A percentile compares a stretch with the other conserved stretches of the same genome.
Evolutionary conservation across 2,329 filamentous ascomycete species (phyloP).

Genomic region (Colletotrichum neosansevieriae): DNA sequence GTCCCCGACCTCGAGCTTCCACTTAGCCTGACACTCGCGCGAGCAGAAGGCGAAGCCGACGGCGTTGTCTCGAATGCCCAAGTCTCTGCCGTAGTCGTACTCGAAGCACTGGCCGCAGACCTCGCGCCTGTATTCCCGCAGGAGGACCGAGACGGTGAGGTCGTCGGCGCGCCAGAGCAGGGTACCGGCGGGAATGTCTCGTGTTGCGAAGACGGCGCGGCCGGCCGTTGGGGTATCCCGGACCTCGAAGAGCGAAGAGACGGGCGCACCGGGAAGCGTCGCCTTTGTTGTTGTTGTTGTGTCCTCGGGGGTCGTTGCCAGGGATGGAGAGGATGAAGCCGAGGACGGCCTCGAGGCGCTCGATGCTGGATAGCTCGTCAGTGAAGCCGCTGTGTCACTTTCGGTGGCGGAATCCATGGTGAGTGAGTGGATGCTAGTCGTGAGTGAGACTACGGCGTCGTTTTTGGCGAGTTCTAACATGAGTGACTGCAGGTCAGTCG

Average conservation of each 20-base stretch:
- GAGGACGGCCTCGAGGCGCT: conserved; percentile 46
- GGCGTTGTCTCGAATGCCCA: conserved; percentile 19
- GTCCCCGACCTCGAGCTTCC: conserved; percentile 23
- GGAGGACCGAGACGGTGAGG: conserved; percentile 25
- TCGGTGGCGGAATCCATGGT: conserved; percentile 6
- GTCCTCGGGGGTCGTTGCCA: not conserved
- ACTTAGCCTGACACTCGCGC: conserved; percentile 3
- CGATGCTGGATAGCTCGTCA: conserved; percentile 35
- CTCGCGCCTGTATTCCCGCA: conserved; percentile 36
- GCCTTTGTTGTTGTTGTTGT: not conserved
- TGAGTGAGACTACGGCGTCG: not conserved
- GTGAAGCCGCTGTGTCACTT: conserved; percentile 22
- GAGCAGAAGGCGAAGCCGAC: conserved; percentile 37
- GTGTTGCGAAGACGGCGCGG: conserved; percentile 34
- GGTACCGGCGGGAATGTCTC: not conserved
- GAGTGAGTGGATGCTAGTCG: conserved; percentile 7
- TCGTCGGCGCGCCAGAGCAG: conserved; percentile 35
- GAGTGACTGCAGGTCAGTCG: conserved; percentile 8
- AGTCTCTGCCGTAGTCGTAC: conserved; percentile 31
- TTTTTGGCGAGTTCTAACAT: not conserved
- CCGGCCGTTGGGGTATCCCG: conserved; percentile 32
- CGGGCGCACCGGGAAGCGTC: conserved; percentile 15
- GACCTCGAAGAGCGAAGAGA: conserved; percentile 30
- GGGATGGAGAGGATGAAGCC: conserved; percentile 24
- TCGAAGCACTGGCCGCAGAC: conserved; percentile 34